Conservation (phyloP, 2,329 filamentous ascomycete genomes). For the Phialophora tarda region DNA sequence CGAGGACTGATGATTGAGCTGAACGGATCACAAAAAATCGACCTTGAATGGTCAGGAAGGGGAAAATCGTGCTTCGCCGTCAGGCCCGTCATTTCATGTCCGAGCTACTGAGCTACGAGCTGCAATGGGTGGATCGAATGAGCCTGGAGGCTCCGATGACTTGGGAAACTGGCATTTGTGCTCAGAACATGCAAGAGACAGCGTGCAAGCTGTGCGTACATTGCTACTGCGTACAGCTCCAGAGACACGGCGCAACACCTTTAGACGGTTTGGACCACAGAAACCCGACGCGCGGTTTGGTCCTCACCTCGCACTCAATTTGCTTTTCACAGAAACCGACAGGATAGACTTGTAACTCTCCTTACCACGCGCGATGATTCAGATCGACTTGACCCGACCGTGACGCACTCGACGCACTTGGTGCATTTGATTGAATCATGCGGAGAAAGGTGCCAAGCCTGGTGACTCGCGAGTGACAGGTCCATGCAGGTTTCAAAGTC, state of each 20-base stretch:
- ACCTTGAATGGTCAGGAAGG: slow-evolving; percentile 29
- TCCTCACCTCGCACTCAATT: slow-evolving; percentile 18
- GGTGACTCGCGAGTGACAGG: slow-evolving; percentile 11
- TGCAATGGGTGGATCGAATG: slow-evolving; percentile 30
- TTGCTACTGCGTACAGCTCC: slow-evolving; percentile 29
- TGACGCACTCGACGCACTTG: neutral
- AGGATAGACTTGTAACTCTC: slow-evolving; percentile 4
- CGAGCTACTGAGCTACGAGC: slow-evolving; percentile 29
- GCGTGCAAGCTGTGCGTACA: slow-evolving; percentile 31
- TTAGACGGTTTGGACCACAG: slow-evolving; percentile 33
- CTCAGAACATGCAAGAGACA: slow-evolving; percentile 35
- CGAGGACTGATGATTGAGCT: slow-evolving; percentile 27
- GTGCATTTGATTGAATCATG: neutral
- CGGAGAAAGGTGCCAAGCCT: slow-evolving; percentile 6
- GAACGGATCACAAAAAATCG: slow-evolving; percentile 32
- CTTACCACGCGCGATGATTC: neutral
- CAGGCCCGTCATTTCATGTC: slow-evolving; percentile 29
- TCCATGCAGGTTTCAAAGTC: slow-evolving; percentile 16
- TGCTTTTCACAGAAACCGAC: slow-evolving; percentile 16
- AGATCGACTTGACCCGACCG: neutral
- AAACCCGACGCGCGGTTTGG: slow-evolving; percentile 18
- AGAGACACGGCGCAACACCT: slow-evolving; percentile 19
- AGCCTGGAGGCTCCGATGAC: slow-evolving; percentile 19
- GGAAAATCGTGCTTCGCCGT: slow-evolving; percentile 31
- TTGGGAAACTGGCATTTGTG: slow-evolving; percentile 28